Evolutionary conservation across 129 eudicot genomes (phyloP).

Genomic region (Flaveria brownii): DNA sequence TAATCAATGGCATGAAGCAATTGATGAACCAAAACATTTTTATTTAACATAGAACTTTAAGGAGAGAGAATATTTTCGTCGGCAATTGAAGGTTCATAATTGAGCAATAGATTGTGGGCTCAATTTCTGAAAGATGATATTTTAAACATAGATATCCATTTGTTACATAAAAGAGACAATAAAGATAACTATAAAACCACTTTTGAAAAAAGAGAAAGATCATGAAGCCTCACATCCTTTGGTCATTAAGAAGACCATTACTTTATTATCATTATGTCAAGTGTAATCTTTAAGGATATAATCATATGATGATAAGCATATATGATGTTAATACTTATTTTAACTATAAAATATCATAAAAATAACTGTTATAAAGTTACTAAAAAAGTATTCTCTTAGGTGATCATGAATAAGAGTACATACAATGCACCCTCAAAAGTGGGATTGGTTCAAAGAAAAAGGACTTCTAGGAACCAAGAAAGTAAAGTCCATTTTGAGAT

Average conservation of each 20-base stretch:
- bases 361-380: neutral
- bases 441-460: constrained; percentile 5
- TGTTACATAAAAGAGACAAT: neutral
- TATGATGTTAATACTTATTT: constrained; percentile 2
- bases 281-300: constrained; percentile 8
- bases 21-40: neutral
- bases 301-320: constrained; percentile 30
- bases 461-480: constrained; percentile 15
- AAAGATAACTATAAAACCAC: constrained; percentile 28
- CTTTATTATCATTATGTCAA: constrained; percentile 17
- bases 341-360: neutral
- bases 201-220: constrained; percentile 1
- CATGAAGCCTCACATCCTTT: constrained; percentile 17
- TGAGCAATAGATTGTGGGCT: constrained; percentile 20
- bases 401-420: constrained; percentile 27
- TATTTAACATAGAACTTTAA: neutral
- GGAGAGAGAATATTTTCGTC: neutral
- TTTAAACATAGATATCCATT: neutral
- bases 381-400: neutral
- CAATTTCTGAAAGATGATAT: neutral
- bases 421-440: constrained; percentile 31
- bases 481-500: neutral
- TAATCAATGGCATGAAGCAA: neutral
- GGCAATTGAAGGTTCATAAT: neutral
- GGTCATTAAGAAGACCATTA: constrained; percentile 10